Percentiles rank a stretch among this genome's conserved stretches.
Conservation (phyloP, 108 stramenopile species). For the Cylindrotheca closterium region DNA sequence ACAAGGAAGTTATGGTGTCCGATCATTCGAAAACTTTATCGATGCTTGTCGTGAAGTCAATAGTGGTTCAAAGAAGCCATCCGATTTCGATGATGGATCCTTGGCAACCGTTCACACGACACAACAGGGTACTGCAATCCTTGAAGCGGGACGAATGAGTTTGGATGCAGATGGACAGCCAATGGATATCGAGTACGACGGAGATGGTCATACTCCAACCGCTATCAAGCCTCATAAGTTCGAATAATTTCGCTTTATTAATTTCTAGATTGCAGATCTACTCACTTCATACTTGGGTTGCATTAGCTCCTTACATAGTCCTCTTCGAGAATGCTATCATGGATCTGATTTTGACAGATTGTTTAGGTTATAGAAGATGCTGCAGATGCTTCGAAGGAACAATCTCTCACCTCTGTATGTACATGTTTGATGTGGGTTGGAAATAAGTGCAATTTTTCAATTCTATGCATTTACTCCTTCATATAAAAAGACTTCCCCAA, state of each 20-base stretch:
- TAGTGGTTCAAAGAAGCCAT: constrained; percentile 56
- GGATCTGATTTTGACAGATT: too few relatives aligned
- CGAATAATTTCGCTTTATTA: too few relatives aligned
- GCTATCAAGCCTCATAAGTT: constrained; percentile 63
- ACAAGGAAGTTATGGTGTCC: constrained; percentile 95
- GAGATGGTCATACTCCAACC: constrained; percentile 50
- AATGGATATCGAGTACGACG: constrained; percentile 88
- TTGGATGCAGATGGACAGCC: constrained; percentile 86
- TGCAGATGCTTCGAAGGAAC: too few relatives aligned
- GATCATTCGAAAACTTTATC: constrained; percentile 86
- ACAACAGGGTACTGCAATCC: constrained; percentile 95
- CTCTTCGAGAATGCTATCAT: too few relatives aligned
- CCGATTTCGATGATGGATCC: constrained; percentile 86
- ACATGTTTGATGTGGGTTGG: too few relatives aligned
- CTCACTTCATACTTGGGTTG: too few relatives aligned
- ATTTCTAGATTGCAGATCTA: too few relatives aligned
- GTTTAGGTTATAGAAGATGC: too few relatives aligned
- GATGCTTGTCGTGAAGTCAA: constrained; percentile 68
- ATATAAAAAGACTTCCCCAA: background rate
- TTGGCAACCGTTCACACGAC: constrained; percentile 94
- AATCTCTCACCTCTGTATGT: too few relatives aligned
- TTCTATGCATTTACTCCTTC: background rate
- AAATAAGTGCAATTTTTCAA: too few relatives aligned
- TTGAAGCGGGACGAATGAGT: constrained; percentile 94
- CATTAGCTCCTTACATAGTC: too few relatives aligned